These are phyloP conservation scores for Rhododendron simsii DNA, from an alignment of 148 eudicot species.

Conservation along the genomic window DNA sequence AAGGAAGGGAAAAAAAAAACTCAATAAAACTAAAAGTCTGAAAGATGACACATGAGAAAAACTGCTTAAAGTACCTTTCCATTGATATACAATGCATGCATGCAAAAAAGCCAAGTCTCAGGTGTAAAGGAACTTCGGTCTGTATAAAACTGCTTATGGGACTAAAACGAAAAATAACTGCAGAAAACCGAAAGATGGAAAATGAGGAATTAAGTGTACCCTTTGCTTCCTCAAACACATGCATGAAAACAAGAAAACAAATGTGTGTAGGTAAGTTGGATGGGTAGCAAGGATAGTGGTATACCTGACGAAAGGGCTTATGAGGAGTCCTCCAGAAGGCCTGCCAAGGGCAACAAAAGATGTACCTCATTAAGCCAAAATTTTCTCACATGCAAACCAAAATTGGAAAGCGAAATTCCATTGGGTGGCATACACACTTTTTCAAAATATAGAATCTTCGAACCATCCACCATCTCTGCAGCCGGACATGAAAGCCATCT, in stretches of 20 bases:
- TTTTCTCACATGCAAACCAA: not conserved
- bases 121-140: not conserved
- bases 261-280: not conserved
- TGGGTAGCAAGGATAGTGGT: not conserved
- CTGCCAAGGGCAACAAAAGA: conserved; percentile 38
- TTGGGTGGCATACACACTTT: conserved; percentile 37
- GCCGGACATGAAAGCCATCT: conserved; percentile 95
- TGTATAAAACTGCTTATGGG: not conserved
- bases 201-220: not conserved
- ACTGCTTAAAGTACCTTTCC: not conserved
- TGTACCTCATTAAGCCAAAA: not conserved
- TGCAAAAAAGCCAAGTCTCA: not conserved
- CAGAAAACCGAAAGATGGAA: not conserved
- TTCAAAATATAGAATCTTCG: conserved; percentile 79
- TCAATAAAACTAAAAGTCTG: not conserved
- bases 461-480: conserved; percentile 94
- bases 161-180: not conserved
- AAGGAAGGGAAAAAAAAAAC: not conserved
- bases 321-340: conserved; percentile 99
- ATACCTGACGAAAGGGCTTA: conserved; percentile 98
- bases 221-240: not conserved
- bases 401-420: not conserved
- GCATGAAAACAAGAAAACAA: not conserved
- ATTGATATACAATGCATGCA: not conserved
- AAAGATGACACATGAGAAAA: not conserved